Percentiles rank a stretch among this genome's conserved stretches.
Evolutionary conservation across 2,329 filamentous ascomycete species (phyloP).

Genomic region (Fusarium sp.): DNA sequence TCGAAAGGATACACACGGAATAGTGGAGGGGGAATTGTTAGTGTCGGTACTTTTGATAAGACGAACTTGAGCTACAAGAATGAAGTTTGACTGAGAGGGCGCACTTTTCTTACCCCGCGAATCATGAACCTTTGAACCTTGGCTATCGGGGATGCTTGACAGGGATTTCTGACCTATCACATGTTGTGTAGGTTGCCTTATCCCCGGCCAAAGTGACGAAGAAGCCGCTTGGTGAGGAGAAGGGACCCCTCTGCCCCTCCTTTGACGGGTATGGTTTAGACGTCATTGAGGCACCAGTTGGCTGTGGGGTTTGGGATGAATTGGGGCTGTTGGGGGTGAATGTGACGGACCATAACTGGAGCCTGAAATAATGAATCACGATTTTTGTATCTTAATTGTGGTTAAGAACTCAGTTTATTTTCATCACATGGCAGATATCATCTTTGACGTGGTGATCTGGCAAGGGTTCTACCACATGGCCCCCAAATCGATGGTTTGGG

Average conservation of each 20-base stretch:
- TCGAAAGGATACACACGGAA: neutral
- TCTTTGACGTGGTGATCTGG: neutral
- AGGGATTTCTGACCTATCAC: slow-evolving; percentile 27
- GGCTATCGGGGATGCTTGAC: neutral
- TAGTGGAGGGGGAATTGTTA: neutral
- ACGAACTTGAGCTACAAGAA: neutral
- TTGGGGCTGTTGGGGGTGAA: neutral
- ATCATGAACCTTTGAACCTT: neutral
- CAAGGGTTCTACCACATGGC: neutral
- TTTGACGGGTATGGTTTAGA: neutral
- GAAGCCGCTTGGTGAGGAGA: neutral
- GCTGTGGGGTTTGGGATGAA: neutral
- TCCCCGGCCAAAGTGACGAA: slow-evolving; percentile 26
- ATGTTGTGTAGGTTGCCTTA: slow-evolving; percentile 21
- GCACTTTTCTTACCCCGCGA: slow-evolving; percentile 35
- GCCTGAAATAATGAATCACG: neutral
- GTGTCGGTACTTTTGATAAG: neutral
- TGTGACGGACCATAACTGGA: neutral
- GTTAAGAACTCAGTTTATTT: fast-evolving
- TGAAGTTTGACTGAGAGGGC: slow-evolving; percentile 14
- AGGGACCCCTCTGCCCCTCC: neutral
- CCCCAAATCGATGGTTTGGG: neutral
- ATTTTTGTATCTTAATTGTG: fast-evolving
- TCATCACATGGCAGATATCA: fast-evolving
- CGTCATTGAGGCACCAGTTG: neutral